Percentiles rank a stretch among this genome's conserved stretches.
Conservation (phyloP, 345 rosid genomes). For the Aurinia saxatilis region DNA sequence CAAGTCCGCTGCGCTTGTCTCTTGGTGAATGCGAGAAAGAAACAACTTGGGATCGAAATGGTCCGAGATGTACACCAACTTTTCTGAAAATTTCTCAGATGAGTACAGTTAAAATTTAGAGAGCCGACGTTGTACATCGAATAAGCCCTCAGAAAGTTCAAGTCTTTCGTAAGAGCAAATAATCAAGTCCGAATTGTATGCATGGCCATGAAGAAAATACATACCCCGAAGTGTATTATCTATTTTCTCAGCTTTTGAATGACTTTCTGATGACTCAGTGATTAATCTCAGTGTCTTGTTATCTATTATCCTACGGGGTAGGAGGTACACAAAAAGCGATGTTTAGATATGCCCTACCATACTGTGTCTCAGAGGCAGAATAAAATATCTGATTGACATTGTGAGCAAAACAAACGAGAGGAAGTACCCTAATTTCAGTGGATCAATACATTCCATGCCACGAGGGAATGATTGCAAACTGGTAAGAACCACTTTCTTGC, state of each 20-base stretch:
- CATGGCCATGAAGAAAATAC: neutral
- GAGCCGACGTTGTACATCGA: neutral
- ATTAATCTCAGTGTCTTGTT: constrained; percentile 78
- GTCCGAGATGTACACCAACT: constrained; percentile 82
- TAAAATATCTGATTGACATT: neutral
- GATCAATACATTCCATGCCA: constrained; percentile 96
- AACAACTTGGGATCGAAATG: constrained; percentile 86
- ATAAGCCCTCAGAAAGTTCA: neutral
- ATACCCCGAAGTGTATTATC: constrained; percentile 73
- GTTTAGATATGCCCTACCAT: constrained; percentile 8
- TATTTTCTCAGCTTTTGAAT: constrained; percentile 53
- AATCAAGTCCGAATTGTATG: neutral
- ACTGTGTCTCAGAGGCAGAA: neutral
- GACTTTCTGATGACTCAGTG: constrained; percentile 57
- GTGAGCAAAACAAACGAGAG: constrained; percentile 5
- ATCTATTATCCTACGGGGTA: constrained; percentile 86
- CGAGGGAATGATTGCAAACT: constrained; percentile 80
- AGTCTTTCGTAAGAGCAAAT: neutral
- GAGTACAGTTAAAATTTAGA: neutral
- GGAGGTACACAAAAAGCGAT: constrained; percentile 6
- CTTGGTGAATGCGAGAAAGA: constrained; percentile 81
- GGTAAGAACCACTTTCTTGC: constrained; percentile 43
- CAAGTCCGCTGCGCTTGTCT: constrained; percentile 75
- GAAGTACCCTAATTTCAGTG: constrained; percentile 80
- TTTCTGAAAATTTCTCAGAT: constrained; percentile 53